Percentiles rank a stretch among this genome's conserved stretches.
These are phyloP conservation scores for Cryptococcus maquisensis DNA, from an alignment of 1,284 basidiomycete species.

Conservation along the genomic window DNA sequence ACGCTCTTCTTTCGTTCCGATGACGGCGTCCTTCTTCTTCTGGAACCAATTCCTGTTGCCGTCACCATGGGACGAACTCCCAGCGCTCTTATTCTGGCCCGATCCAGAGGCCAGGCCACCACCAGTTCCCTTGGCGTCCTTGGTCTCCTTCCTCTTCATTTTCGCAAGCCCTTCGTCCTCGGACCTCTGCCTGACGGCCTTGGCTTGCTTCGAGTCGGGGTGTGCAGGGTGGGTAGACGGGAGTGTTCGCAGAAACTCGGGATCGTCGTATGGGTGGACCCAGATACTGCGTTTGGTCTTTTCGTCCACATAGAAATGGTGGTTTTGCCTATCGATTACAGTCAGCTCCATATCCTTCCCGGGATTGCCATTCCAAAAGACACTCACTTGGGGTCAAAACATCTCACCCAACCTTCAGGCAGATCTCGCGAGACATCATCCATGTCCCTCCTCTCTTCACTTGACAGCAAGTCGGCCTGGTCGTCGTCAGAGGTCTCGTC, in stretches of 20 bases:
- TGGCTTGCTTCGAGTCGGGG: constrained; percentile 34
- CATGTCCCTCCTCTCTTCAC: constrained; percentile 23
- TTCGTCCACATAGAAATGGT: constrained; percentile 43
- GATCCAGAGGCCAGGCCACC: neutral
- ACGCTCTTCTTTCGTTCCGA: constrained; percentile 44
- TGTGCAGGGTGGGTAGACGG: constrained; percentile 41
- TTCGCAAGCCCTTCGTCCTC: constrained; percentile 22
- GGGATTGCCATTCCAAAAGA: neutral
- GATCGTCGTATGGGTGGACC: constrained; percentile 45
- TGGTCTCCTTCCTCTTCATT: constrained; percentile 9
- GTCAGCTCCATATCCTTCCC: neutral
- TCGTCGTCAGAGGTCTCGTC: constrained; percentile 6
- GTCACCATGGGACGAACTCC: neutral
- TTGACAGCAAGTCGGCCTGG: constrained; percentile 12
- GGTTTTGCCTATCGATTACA: constrained; percentile 23
- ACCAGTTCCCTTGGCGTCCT: neutral
- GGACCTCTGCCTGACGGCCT: constrained; percentile 17
- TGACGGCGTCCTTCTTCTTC: constrained; percentile 39
- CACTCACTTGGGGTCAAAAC: constrained; percentile 40
- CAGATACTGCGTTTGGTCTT: constrained; percentile 34
- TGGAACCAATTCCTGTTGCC: constrained; percentile 36
- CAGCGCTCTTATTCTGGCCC: neutral
- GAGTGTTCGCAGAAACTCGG: constrained; percentile 34
- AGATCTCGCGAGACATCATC: constrained; percentile 41
- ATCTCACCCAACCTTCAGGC: constrained; percentile 43